Percentiles rank a stretch among this genome's conserved stretches.
Conservation (phyloP, 2,329 filamentous ascomycete species). For the Emergomyces orientalis region DNA sequence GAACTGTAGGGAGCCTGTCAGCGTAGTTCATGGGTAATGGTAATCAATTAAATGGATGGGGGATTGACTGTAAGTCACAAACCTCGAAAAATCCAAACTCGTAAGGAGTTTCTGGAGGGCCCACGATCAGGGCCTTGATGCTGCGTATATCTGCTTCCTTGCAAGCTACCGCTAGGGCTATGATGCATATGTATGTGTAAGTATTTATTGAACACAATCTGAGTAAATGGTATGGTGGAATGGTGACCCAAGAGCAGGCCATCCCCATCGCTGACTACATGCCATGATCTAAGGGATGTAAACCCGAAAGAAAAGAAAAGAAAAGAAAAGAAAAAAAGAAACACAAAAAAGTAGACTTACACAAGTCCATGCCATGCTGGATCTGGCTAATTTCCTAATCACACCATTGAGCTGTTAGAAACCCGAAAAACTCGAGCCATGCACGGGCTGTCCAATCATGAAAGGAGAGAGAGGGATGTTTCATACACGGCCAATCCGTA, state of each 20-base stretch:
- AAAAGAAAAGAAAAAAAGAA: conserved; percentile 13
- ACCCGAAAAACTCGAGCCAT: neutral
- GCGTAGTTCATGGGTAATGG: neutral
- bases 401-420: conserved; percentile 15
- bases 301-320: neutral
- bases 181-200: conserved; percentile 11
- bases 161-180: conserved; percentile 78
- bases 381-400: conserved; percentile 73
- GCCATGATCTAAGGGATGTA: conserved; percentile 4
- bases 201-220: conserved; percentile 8
- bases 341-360: conserved; percentile 42
- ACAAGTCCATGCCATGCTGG: conserved; percentile 73
- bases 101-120: conserved; percentile 88
- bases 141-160: conserved; percentile 81
- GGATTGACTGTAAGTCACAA: conserved; percentile 23
- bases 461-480: conserved; percentile 7
- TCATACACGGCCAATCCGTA: conserved; percentile 73
- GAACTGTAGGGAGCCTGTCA: conserved; percentile 47
- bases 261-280: neutral
- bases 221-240: neutral
- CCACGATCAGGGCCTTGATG: conserved; percentile 79
- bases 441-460: neutral
- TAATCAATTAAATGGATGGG: too few species aligned
- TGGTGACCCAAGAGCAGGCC: neutral
- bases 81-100: conserved; percentile 98